Conservation (phyloP, 2,329 filamentous ascomycete genomes). For the Colletotrichum graminicola region DNA sequence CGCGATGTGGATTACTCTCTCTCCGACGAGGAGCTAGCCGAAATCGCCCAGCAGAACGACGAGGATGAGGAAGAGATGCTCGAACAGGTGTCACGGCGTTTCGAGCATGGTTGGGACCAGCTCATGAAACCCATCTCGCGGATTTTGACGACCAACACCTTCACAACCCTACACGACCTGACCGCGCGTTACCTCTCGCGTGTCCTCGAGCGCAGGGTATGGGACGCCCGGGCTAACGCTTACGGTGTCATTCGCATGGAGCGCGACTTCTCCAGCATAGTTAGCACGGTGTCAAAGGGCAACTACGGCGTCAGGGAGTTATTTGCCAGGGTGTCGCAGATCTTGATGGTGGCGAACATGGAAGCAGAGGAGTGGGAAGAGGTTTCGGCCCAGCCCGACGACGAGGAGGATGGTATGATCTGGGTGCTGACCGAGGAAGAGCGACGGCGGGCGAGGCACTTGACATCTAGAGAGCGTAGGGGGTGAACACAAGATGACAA, state of each 20-base stretch:
- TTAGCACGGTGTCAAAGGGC: constrained; percentile 74
- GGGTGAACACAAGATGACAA: constrained; percentile 8
- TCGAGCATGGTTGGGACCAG: constrained; percentile 86
- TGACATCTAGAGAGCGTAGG: constrained; percentile 55
- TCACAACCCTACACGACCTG: constrained; percentile 78
- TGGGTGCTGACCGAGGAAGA: constrained; percentile 82
- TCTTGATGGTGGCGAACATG: constrained; percentile 91
- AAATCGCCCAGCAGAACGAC: constrained; percentile 66
- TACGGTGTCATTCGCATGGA: constrained; percentile 87
- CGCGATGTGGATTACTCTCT: constrained; percentile 89
- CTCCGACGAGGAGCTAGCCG: constrained; percentile 70
- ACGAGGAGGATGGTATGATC: constrained; percentile 72
- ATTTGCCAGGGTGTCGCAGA: constrained; percentile 82
- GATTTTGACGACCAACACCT: constrained; percentile 83
- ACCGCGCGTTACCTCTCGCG: constrained; percentile 81
- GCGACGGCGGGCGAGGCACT: constrained; percentile 76
- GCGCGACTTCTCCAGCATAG: constrained; percentile 83
- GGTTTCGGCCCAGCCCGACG: constrained; percentile 55
- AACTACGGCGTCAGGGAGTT: constrained; percentile 83
- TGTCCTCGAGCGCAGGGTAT: constrained; percentile 88
- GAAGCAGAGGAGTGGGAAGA: constrained; percentile 97
- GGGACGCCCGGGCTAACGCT: constrained; percentile 82
- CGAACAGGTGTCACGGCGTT: constrained; percentile 82
- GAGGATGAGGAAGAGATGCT: constrained; percentile 65
- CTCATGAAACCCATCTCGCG: constrained; percentile 88